These are phyloP conservation scores for Fraxinus velutina DNA, from an alignment of 305 asterid genomes.

Conservation along the genomic window DNA sequence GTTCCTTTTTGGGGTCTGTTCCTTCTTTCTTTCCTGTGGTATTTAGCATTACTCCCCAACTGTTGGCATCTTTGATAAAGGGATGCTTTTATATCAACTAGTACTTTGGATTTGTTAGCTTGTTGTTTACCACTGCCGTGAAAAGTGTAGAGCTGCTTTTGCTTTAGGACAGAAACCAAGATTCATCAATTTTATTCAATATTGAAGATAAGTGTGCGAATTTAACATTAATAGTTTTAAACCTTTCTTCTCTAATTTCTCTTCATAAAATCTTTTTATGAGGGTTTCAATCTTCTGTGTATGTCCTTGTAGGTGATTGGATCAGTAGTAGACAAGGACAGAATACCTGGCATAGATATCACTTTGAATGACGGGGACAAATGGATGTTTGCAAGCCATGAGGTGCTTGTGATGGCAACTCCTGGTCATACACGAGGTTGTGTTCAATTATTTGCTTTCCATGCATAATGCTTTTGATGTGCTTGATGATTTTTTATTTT, in stretches of 20 bases:
- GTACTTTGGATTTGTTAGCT: neutral
- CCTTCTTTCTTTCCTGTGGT: neutral
- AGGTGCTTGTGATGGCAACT: slow-evolving; percentile 80
- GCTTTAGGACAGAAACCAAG: neutral
- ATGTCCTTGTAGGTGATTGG: slow-evolving; percentile 71
- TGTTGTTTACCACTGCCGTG: neutral
- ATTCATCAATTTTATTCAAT: neutral
- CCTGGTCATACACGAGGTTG: slow-evolving; percentile 97
- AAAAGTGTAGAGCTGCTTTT: neutral
- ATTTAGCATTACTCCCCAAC: neutral
- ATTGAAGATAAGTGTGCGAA: neutral
- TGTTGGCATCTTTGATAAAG: neutral
- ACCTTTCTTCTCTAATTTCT: neutral
- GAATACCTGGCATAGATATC: slow-evolving; percentile 96
- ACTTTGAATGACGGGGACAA: slow-evolving; percentile 78
- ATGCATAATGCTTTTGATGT: neutral
- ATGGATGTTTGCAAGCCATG: slow-evolving; percentile 99
- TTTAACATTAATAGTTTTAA: neutral
- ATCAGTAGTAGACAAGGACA: slow-evolving; percentile 69
- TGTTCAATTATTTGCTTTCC: slow-evolving; percentile 9
- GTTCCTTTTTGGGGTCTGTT: neutral
- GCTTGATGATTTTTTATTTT: neutral
- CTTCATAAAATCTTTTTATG: neutral
- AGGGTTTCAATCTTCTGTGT: neutral
- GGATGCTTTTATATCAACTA: neutral